Conservation (phyloP, 2,329 filamentous ascomycete species). For the Dactylella cylindrospora region DNA sequence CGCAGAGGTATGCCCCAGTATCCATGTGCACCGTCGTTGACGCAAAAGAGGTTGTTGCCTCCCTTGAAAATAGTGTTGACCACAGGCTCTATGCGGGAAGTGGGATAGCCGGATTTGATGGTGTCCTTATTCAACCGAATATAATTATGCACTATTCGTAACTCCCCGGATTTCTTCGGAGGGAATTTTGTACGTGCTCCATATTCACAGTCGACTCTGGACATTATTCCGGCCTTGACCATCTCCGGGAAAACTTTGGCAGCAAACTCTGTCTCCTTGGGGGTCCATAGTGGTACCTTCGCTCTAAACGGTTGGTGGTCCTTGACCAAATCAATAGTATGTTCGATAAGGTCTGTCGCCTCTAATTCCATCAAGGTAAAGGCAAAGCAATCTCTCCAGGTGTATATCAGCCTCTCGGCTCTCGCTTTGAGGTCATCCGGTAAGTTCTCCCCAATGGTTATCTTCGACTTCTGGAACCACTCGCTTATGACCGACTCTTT, state of each 20-base stretch:
- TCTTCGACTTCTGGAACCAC: no score
- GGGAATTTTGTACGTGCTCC: neutral
- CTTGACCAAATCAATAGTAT: neutral
- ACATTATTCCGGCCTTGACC: constrained; percentile 1
- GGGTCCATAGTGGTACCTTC: constrained; percentile 2
- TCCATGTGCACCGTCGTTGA: neutral
- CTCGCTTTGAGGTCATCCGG: no score
- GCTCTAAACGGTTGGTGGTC: neutral
- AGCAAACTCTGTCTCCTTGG: neutral
- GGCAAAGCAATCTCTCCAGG: constrained; percentile 12
- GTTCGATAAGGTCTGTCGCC: constrained; percentile 4
- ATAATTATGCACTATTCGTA: neutral
- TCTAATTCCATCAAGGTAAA: neutral
- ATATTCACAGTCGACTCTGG: neutral
- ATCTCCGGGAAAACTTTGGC: neutral
- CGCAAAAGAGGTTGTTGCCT: neutral
- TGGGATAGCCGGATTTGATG: neutral
- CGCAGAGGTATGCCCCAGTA: constrained; percentile 9
- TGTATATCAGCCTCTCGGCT: neutral
- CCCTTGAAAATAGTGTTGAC: neutral
- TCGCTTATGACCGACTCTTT: no score
- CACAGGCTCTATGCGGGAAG: neutral
- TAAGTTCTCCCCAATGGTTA: no score
- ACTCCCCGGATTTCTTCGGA: neutral
- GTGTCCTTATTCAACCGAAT: neutral